These are phyloP conservation scores for Fusarium austroafricanum DNA, from an alignment of 2,329 filamentous ascomycete species.

Conservation along the genomic window DNA sequence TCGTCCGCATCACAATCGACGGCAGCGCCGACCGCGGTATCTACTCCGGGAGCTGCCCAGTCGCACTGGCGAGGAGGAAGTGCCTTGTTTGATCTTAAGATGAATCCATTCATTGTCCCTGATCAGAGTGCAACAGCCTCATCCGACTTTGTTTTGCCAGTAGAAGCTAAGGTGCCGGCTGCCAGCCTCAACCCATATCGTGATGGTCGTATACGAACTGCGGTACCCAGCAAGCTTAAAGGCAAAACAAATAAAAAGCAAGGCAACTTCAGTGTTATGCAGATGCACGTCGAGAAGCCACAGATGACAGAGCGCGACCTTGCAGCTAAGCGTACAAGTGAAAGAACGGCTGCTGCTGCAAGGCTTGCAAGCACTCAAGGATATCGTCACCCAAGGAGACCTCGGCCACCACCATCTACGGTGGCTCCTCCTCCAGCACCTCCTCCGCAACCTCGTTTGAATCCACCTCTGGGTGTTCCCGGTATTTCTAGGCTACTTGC, in stretches of 20 bases:
- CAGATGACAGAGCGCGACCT: constrained; percentile 63
- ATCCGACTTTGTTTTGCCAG: not conserved
- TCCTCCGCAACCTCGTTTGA: not conserved
- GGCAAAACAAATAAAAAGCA: constrained; percentile 66
- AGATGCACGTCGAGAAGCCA: constrained; percentile 64
- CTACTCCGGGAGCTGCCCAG: constrained; percentile 1
- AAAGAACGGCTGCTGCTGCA: constrained; percentile 69
- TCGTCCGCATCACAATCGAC: constrained; percentile 14
- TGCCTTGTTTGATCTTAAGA: constrained; percentile 23
- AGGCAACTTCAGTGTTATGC: constrained; percentile 73
- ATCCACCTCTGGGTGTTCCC: constrained; percentile 6
- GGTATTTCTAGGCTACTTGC: not conserved
- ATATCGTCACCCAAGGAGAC: constrained; percentile 63
- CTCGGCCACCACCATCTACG: constrained; percentile 53
- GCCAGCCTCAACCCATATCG: constrained; percentile 39
- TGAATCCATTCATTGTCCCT: constrained; percentile 4
- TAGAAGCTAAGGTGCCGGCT: not conserved
- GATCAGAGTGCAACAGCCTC: not conserved
- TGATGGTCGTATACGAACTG: constrained; percentile 59
- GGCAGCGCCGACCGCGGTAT: constrained; percentile 1
- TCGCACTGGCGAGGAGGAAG: constrained; percentile 15
- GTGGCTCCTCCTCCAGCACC: not conserved
- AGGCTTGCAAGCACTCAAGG: constrained; percentile 65
- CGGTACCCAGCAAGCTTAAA: constrained; percentile 71
- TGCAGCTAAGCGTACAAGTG: constrained; percentile 70